Conservation (phyloP, 805 yeast genomes). For the Cyberlindnera meyerae region DNA sequence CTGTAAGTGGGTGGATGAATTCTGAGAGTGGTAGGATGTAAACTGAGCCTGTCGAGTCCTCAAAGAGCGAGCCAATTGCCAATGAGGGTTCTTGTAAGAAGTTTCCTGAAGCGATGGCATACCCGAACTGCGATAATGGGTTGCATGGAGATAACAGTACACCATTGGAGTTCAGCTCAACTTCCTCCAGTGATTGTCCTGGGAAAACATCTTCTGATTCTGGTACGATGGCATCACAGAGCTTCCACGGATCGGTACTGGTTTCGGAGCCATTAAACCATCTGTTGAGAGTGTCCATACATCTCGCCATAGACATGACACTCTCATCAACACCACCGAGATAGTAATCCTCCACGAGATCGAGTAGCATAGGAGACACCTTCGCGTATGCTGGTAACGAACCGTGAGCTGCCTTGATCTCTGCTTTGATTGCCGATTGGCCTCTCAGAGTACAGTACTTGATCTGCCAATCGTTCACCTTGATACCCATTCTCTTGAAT, state of each 20-base stretch:
- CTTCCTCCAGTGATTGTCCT: not conserved
- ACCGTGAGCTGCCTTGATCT: slow-evolving; percentile 25
- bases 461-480: slow-evolving; percentile 28
- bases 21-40: slow-evolving; percentile 39
- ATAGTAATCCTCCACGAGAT: slow-evolving; percentile 41
- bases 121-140: slow-evolving; percentile 40
- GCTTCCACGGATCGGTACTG: slow-evolving; percentile 28
- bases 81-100: slow-evolving; percentile 36
- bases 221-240: slow-evolving; percentile 29
- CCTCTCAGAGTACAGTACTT: slow-evolving; percentile 54
- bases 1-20: slow-evolving; percentile 9
- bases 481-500: slow-evolving; percentile 33
- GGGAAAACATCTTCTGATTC: too few relatives aligned
- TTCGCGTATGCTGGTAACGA: slow-evolving; percentile 7
- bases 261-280: slow-evolving; percentile 38
- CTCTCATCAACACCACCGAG: slow-evolving; percentile 52
- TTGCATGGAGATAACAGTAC: slow-evolving; percentile 21
- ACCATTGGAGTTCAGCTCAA: not conserved
- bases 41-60: slow-evolving; percentile 38
- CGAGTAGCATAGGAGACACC: slow-evolving; percentile 41
- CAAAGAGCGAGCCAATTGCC: slow-evolving; percentile 50
- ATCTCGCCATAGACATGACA: slow-evolving; percentile 32
- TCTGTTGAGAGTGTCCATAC: slow-evolving; percentile 31
- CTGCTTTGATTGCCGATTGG: slow-evolving; percentile 44
- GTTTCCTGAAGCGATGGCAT: slow-evolving; percentile 37